phyloP scores from a whole-genome alignment of 805 yeast genomes.

The Nakazawaea holstii region DNA sequence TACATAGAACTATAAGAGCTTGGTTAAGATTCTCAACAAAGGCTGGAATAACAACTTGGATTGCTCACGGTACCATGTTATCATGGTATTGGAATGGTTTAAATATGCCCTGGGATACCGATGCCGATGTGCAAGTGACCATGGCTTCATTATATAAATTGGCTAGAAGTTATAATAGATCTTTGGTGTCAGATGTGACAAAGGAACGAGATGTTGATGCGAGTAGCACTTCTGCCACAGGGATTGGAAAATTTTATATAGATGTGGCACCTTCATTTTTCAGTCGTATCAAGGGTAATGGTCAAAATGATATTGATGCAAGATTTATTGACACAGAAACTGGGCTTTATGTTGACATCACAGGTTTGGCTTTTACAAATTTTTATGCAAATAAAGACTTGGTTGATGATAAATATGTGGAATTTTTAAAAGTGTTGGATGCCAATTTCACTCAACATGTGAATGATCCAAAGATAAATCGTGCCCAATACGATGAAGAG shows the following conservation, averaged over 20 bases:
- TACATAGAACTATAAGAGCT: constrained; percentile 45
- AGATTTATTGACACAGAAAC: constrained; percentile 60
- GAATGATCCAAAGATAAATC: constrained; percentile 13
- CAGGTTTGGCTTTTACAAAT: constrained; percentile 46
- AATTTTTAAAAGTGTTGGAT: constrained; percentile 14
- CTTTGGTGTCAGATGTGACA: constrained; percentile 37
- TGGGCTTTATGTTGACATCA: constrained; percentile 63
- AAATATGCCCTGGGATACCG: constrained; percentile 63
- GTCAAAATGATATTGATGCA: constrained; percentile 57
- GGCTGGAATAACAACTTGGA: constrained; percentile 48
- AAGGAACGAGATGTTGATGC: not conserved
- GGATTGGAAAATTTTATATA: constrained; percentile 51
- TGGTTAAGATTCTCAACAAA: constrained; percentile 44
- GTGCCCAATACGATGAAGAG: constrained; percentile 14
- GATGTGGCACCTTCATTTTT: constrained; percentile 45
- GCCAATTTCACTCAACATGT: constrained; percentile 13
- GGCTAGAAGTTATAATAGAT: constrained; percentile 43
- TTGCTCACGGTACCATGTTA: constrained; percentile 61
- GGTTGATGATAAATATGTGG: constrained; percentile 7
- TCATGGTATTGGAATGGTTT: constrained; percentile 65
- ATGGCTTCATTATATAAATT: constrained; percentile 37
- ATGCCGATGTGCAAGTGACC: constrained; percentile 62
- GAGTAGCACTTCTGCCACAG: constrained; percentile 13
- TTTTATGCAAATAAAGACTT: constrained; percentile 16
- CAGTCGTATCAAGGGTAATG: constrained; percentile 44